Evolutionary conservation across 2,329 filamentous ascomycete species (phyloP), one percentile per base, ranked within the genome.

Genomic region (Tolypocladium ophioglossoides): DNA sequence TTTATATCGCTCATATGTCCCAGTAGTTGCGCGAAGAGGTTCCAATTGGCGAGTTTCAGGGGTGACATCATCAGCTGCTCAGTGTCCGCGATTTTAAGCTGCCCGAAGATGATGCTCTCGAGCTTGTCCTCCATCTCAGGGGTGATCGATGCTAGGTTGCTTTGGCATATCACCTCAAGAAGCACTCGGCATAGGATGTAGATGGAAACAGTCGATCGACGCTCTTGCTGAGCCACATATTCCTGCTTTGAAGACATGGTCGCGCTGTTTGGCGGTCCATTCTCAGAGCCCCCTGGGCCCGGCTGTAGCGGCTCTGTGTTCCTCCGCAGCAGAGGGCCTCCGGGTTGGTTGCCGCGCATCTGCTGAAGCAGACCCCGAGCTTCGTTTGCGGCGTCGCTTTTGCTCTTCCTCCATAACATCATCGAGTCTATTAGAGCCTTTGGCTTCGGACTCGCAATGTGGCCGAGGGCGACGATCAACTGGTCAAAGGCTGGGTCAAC

Each of bases 371-470:
- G 77, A 47, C 60, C 70, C 24, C 83, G 77, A 32, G 87, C 85
- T 58, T 86, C 82, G 61, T 83, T 86, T 32, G 91, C 91, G 24
- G 87, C 84, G 70, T 97, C 92, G 59, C 91, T 95, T 74, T 97
- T 97, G 59, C 84, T 89, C 70, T 96, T 97, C 54, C 94, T 85
- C 94, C 94, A 99, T 35, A 95, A 80, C 89, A 99, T 99, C 69
- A 99, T 91, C 22, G 89, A 91, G 70, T 99, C 94, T 64, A 99
- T 96, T 52, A 99, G 73, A 6, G 91, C 89, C 67, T 95, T 97
- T 6, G 95, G 95, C 66, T 95, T 95, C 61, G 91, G 87, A 56
- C 90, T 88, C 52, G 92, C 90, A 64, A 99, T 96, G 67, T 97
- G 92, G 4, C 94, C 94, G 40, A 99, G 78, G 18, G 95, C 94